Evolutionary conservation across 2,329 filamentous ascomycete genomes (phyloP).

Genomic region (Acarospora socialis): DNA sequence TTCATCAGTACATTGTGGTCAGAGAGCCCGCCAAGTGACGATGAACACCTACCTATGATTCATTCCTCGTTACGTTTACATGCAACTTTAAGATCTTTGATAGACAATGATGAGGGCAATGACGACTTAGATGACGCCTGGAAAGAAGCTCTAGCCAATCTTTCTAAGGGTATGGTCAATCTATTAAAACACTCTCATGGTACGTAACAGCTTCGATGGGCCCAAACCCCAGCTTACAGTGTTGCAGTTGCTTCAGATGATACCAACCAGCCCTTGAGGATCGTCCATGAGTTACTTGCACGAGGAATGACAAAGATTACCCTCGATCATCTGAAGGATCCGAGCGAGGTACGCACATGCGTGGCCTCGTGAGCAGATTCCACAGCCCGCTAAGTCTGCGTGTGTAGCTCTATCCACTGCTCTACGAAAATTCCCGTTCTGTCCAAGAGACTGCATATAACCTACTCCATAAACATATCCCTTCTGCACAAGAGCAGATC

Average conservation of each 20-base stretch:
- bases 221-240: background rate
- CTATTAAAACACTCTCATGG: slow-evolving; percentile 44
- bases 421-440: no score
- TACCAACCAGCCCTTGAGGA: slow-evolving; percentile 52
- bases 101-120: slow-evolving; percentile 49
- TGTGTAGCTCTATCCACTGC: no score
- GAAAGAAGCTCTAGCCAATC: slow-evolving; percentile 41
- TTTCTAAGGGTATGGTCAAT: slow-evolving; percentile 45
- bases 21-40: slow-evolving; percentile 28
- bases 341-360: no score
- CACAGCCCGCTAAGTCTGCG: no score
- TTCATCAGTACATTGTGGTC: slow-evolving; percentile 47
- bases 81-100: slow-evolving; percentile 44
- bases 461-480: slow-evolving; percentile 67
- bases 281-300: slow-evolving; percentile 61
- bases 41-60: slow-evolving; percentile 46
- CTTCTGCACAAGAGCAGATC: slow-evolving; percentile 61
- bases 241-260: slow-evolving; percentile 33
- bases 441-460: slow-evolving; percentile 71
- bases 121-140: slow-evolving; percentile 73
- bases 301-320: slow-evolving; percentile 54
- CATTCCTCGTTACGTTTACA: slow-evolving; percentile 62
- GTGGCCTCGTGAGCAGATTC: no score
- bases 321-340: slow-evolving; percentile 45
- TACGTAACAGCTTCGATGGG: slow-evolving; percentile 26